Conservation (phyloP, 1,284 basidiomycete genomes). For the Golubevia sp. region DNA sequence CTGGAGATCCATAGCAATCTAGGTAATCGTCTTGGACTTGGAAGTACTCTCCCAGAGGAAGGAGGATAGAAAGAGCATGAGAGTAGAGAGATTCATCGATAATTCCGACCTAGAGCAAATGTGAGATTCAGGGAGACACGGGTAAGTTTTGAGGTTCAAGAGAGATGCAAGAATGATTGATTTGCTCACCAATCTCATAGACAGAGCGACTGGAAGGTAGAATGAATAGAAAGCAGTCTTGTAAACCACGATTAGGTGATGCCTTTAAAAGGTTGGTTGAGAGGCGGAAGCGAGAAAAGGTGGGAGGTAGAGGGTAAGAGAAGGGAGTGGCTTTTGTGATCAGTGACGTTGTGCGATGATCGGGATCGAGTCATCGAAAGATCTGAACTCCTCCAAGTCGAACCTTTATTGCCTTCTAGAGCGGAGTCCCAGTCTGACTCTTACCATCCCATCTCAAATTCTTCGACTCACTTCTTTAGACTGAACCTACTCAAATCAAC, state of each 20-base stretch:
- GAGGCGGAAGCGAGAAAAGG: not conserved
- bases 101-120: constrained; percentile 67
- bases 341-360: too few species aligned
- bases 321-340: constrained; percentile 1
- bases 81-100: constrained; percentile 76
- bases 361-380: too few species aligned
- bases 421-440: too few species aligned
- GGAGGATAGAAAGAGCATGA: constrained; percentile 78
- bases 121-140: not conserved
- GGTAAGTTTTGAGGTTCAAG: not conserved
- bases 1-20: constrained; percentile 86
- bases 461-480: constrained; percentile 36
- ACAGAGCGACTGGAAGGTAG: constrained; percentile 95
- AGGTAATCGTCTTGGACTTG: constrained; percentile 98
- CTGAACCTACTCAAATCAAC: constrained; percentile 89
- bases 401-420: too few species aligned
- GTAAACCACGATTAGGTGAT: constrained; percentile 92
- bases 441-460: not conserved
- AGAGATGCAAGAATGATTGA: too few species aligned
- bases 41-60: constrained; percentile 97
- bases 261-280: constrained; percentile 69
- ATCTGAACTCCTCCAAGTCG: too few species aligned
- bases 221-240: constrained; percentile 99
- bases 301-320: not conserved
- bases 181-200: constrained; percentile 72